Percentiles rank a stretch among this genome's conserved stretches.
Evolutionary conservation across 2,329 filamentous ascomycete species (phyloP).

Genomic region (Zalaria sp.): DNA sequence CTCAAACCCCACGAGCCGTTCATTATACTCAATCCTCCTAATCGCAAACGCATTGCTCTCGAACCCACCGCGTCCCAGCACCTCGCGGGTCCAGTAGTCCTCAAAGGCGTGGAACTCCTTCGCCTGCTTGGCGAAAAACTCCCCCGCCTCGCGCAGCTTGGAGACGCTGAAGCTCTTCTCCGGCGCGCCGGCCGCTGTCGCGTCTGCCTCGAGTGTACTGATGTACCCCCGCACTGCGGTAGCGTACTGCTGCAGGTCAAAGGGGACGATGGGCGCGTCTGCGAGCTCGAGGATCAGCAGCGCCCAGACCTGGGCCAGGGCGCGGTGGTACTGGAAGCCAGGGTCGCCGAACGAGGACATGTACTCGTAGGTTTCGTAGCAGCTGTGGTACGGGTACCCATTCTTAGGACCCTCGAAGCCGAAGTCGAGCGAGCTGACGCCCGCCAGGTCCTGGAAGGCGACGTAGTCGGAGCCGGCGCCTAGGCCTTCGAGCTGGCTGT

Average conservation of each 20-base stretch:
- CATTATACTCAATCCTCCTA: slow-evolving; percentile 63
- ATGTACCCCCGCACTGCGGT: slow-evolving; percentile 50
- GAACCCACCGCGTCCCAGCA: slow-evolving; percentile 56
- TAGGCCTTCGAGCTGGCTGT: slow-evolving; percentile 49
- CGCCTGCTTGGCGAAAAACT: slow-evolving; percentile 45
- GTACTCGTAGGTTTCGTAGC: slow-evolving; percentile 83
- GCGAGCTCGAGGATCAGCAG: slow-evolving; percentile 75
- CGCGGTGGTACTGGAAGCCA: slow-evolving; percentile 59
- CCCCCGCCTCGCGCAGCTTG: slow-evolving; percentile 48
- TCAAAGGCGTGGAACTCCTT: slow-evolving; percentile 63
- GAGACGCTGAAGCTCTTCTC: slow-evolving; percentile 36
- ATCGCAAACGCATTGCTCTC: slow-evolving; percentile 56
- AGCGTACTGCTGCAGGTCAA: slow-evolving; percentile 66
- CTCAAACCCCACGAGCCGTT: slow-evolving; percentile 68
- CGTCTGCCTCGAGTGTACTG: slow-evolving; percentile 52
- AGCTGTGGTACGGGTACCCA: slow-evolving; percentile 60
- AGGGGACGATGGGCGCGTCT: slow-evolving; percentile 68
- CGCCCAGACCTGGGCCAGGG: slow-evolving; percentile 65
- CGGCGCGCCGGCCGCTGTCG: slow-evolving; percentile 23
- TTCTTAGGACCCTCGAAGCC: slow-evolving; percentile 50
- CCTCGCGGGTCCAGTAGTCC: slow-evolving; percentile 56
- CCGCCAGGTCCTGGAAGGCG: slow-evolving; percentile 82
- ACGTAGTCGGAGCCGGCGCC: slow-evolving; percentile 72
- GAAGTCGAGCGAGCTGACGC: slow-evolving; percentile 76
- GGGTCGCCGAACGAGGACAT: slow-evolving; percentile 71